Evolutionary conservation across 768 basidiomycete species (phyloP).

Genomic region (Leccinellum rugosiceps): DNA sequence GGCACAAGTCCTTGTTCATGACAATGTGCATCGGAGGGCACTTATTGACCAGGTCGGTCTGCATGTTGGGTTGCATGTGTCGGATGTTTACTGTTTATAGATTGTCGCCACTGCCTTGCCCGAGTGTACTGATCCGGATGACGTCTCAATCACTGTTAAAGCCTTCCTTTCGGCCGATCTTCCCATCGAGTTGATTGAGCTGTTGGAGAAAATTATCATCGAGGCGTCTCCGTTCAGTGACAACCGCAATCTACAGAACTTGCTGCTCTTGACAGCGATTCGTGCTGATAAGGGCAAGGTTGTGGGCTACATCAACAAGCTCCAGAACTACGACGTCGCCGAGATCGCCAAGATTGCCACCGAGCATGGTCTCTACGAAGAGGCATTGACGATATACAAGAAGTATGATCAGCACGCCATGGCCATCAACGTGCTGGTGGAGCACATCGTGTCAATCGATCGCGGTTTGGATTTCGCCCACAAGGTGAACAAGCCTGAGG

Average conservation of each 20-base stretch:
- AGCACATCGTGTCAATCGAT: conserved; percentile 97
- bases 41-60: conserved; percentile 85
- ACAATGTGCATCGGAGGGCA: conserved; percentile 89
- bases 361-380: conserved; percentile 93
- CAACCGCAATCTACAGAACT: conserved; percentile 94
- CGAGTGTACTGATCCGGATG: conserved; percentile 96
- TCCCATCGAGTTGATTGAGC: conserved; percentile 93
- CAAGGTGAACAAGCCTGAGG: conserved; percentile 94
- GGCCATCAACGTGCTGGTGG: conserved; percentile 96
- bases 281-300: conserved; percentile 99
- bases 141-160: conserved; percentile 98
- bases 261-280: conserved; percentile 91
- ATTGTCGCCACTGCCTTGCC: conserved; percentile 94
- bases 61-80: background rate
- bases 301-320: conserved; percentile 95
- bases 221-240: conserved; percentile 98
- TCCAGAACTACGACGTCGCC: conserved; percentile 89
- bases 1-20: conserved; percentile 87
- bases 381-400: conserved; percentile 96
- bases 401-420: conserved; percentile 94
- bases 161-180: conserved; percentile 97
- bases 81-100: conserved; percentile 33
- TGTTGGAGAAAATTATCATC: conserved; percentile 97
- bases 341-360: conserved; percentile 98
- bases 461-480: conserved; percentile 94